Evolutionary conservation across 164 flowering plant genomes (phyloP).

Genomic region (Brasenia schreberi): DNA sequence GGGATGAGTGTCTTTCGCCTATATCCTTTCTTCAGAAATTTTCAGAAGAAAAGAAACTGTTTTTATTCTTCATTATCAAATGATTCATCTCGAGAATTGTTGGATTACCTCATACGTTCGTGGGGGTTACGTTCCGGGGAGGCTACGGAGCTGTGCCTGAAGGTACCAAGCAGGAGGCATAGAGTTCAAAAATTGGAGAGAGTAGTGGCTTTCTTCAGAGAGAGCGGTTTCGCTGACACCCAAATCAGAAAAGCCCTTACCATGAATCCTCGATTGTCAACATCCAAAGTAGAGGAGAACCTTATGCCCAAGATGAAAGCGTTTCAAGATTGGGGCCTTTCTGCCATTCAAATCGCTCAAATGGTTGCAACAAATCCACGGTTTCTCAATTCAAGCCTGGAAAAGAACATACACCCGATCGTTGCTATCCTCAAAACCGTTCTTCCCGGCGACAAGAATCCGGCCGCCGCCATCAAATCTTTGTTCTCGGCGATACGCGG

Average conservation of each 20-base stretch:
- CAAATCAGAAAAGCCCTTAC: slow-evolving; percentile 5
- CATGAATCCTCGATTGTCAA: neutral
- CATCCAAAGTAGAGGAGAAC: slow-evolving; percentile 1
- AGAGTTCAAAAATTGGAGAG: neutral
- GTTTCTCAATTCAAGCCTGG: neutral
- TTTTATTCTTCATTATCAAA: neutral
- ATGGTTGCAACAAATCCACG: neutral
- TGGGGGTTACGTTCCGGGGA: neutral
- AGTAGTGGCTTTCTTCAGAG: slow-evolving; percentile 2
- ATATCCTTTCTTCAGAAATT: neutral
- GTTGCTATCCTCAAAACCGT: neutral
- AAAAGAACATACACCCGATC: neutral
- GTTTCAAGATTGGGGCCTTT: slow-evolving; percentile 6
- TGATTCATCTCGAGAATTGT: neutral
- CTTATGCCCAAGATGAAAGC: slow-evolving; percentile 5
- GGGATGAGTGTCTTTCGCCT: neutral
- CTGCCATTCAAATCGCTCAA: slow-evolving; percentile 1
- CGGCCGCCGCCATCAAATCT: slow-evolving; percentile 1
- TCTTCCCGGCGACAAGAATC: slow-evolving; percentile 1
- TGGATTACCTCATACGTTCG: slow-evolving; percentile 4
- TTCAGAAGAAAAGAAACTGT: neutral
- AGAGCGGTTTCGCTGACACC: slow-evolving; percentile 9
- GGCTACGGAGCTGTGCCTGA: neutral
- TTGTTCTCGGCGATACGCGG: neutral
- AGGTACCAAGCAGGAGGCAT: neutral